Evolutionary conservation across 2,329 filamentous ascomycete genomes (phyloP).

Genomic region (Sporothrix pseudoabietina): DNA sequence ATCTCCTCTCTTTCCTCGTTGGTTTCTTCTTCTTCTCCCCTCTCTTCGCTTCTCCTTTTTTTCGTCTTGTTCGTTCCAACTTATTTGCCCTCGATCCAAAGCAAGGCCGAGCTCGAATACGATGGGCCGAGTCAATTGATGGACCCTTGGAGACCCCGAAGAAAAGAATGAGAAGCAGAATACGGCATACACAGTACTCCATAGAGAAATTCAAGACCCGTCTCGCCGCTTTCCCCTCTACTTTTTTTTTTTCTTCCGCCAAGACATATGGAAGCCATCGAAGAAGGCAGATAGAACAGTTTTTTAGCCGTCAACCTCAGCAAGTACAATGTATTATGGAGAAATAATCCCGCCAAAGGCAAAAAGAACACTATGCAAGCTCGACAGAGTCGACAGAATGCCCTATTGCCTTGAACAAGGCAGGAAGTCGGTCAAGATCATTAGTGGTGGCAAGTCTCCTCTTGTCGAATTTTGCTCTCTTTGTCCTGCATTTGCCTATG

Average conservation of each 20-base stretch:
- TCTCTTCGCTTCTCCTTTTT: background rate
- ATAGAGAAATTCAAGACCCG: background rate
- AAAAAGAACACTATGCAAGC: background rate
- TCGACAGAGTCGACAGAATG: background rate
- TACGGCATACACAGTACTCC: background rate
- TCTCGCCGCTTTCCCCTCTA: slow-evolving; percentile 7
- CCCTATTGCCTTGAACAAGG: slow-evolving; percentile 1
- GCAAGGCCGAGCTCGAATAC: slow-evolving; percentile 10
- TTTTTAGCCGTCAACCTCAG: background rate
- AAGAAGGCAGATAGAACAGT: slow-evolving; percentile 20
- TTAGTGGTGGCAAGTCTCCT: slow-evolving; percentile 1
- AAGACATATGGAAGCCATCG: slow-evolving; percentile 18
- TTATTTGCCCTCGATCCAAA: slow-evolving; percentile 2
- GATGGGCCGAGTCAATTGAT: background rate
- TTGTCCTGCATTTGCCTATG: background rate
- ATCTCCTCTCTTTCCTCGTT: background rate
- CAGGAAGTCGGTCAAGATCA: slow-evolving; percentile 8
- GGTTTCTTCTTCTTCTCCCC: background rate
- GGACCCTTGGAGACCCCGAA: background rate
- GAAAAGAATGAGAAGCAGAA: background rate
- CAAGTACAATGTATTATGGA: slow-evolving; percentile 7
- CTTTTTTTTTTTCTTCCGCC: background rate
- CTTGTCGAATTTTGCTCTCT: background rate
- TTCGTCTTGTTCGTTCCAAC: background rate
- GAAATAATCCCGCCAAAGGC: slow-evolving; percentile 9